phyloP scores from a whole-genome alignment of 169 alveolate species.

The Babesia bovis region DNA sequence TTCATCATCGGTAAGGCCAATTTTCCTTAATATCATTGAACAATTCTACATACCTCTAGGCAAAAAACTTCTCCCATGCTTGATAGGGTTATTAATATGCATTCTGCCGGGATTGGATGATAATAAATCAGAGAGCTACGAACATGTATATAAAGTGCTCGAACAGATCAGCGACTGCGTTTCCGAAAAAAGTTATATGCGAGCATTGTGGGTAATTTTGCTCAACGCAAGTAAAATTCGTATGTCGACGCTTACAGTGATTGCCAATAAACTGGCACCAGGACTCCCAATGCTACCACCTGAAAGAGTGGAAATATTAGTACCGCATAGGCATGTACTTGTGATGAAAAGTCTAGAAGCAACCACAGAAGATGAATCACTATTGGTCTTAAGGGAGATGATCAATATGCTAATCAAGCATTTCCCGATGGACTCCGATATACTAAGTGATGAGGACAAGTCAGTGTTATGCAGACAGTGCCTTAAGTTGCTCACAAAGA shows the following conservation, averaged over 20 bases:
- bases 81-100: conserved; percentile 80
- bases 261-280: conserved; percentile 76
- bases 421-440: conserved; percentile 70
- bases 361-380: conserved; percentile 76
- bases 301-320: conserved; percentile 70
- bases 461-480: conserved; percentile 32
- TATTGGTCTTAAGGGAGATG: conserved; percentile 75
- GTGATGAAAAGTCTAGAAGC: conserved; percentile 79
- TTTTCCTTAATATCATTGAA: conserved; percentile 82
- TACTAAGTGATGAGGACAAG: conserved; percentile 47
- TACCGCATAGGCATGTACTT: conserved; percentile 75
- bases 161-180: conserved; percentile 76
- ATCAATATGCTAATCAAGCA: conserved; percentile 75
- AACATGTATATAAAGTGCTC: conserved; percentile 65
- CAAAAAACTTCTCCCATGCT: conserved; percentile 76
- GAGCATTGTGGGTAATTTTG: conserved; percentile 80
- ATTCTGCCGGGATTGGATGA: conserved; percentile 85
- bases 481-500: conserved; percentile 55
- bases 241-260: conserved; percentile 76
- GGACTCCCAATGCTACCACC: conserved; percentile 64
- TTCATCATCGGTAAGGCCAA: conserved; percentile 84
- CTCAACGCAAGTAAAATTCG: conserved; percentile 78
- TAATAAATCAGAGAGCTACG: conserved; percentile 75
- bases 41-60: conserved; percentile 84
- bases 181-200: conserved; percentile 79